Conservation (phyloP, 202 grass and related monocot species). For the Miscanthus sacchariflorus region DNA sequence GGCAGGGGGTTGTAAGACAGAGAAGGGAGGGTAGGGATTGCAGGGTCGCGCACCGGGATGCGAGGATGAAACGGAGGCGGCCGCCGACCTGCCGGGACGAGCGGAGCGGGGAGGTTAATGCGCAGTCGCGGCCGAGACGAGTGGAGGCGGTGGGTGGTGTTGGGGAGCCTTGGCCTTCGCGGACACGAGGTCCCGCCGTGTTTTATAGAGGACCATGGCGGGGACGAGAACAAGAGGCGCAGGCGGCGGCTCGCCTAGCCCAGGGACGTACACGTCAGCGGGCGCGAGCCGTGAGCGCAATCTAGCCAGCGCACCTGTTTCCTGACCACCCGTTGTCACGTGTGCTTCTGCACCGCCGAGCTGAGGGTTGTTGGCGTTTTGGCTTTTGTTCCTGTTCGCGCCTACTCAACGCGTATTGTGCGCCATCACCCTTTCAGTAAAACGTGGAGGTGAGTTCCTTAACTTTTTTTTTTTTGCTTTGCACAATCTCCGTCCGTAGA, state of each 20-base stretch:
- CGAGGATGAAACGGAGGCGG: background rate
- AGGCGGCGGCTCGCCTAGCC: background rate
- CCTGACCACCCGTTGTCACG: constrained; percentile 32
- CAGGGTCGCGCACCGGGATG: constrained; percentile 41
- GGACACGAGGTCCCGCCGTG: too few species aligned
- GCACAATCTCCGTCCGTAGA: background rate
- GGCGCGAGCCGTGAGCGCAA: background rate
- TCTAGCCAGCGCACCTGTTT: constrained; percentile 3
- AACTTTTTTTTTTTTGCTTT: background rate
- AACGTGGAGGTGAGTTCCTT: background rate
- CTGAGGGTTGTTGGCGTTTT: background rate
- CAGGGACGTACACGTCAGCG: background rate
- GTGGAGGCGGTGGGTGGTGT: background rate
- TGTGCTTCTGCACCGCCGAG: background rate
- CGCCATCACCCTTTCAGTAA: background rate
- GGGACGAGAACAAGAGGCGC: background rate
- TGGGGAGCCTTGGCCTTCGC: background rate
- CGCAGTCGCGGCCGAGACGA: background rate
- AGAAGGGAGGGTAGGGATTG: background rate
- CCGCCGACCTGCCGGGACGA: too few species aligned
- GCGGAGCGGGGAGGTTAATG: too few species aligned
- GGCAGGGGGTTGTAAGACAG: too few species aligned
- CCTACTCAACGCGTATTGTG: background rate
- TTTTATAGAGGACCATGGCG: constrained; percentile 39
- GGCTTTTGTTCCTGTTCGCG: background rate